Evolutionary conservation across 2,329 filamentous ascomycete species (phyloP).

Genomic region (Pseudogymnoascus sp.): DNA sequence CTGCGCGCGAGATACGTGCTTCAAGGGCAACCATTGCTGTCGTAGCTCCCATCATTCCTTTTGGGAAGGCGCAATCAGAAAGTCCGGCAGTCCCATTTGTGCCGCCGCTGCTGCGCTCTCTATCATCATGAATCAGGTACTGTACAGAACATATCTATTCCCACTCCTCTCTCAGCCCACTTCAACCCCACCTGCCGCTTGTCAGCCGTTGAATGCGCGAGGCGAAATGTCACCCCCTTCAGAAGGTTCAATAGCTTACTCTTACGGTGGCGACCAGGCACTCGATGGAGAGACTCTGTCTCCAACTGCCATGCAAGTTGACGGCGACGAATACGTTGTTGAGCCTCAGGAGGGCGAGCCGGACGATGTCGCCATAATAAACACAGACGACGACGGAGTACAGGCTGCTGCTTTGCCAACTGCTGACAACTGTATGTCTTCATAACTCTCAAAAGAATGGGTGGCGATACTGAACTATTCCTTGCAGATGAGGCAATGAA

Average conservation of each 20-base stretch:
- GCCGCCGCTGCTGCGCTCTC: not conserved
- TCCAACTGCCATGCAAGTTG: slow-evolving; percentile 27
- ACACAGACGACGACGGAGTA: slow-evolving; percentile 27
- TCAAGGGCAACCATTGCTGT: slow-evolving; percentile 6
- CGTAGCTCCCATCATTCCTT: slow-evolving; percentile 7
- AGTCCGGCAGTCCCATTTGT: slow-evolving; percentile 5
- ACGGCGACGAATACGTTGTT: slow-evolving; percentile 24
- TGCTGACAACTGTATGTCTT: slow-evolving; percentile 32
- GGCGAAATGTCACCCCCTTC: not conserved
- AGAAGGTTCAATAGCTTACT: not conserved
- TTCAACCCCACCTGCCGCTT: not conserved
- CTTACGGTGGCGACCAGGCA: slow-evolving; percentile 17
- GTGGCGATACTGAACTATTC: slow-evolving; percentile 13
- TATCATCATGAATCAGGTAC: slow-evolving; percentile 7
- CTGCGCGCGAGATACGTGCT: slow-evolving; percentile 6
- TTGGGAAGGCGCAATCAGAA: slow-evolving; percentile 7
- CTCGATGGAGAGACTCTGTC: slow-evolving; percentile 23
- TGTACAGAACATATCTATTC: not conserved
- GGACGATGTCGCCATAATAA: slow-evolving; percentile 33
- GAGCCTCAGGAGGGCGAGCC: slow-evolving; percentile 28
- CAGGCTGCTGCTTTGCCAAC: slow-evolving; percentile 20
- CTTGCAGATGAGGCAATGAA: slow-evolving; percentile 71
- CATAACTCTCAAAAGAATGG: not conserved
- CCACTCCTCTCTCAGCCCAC: not conserved
- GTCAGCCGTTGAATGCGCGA: not conserved